phyloP scores from a whole-genome alignment of 495 filamentous ascomycete genomes.

The Penicillium fimorum region DNA sequence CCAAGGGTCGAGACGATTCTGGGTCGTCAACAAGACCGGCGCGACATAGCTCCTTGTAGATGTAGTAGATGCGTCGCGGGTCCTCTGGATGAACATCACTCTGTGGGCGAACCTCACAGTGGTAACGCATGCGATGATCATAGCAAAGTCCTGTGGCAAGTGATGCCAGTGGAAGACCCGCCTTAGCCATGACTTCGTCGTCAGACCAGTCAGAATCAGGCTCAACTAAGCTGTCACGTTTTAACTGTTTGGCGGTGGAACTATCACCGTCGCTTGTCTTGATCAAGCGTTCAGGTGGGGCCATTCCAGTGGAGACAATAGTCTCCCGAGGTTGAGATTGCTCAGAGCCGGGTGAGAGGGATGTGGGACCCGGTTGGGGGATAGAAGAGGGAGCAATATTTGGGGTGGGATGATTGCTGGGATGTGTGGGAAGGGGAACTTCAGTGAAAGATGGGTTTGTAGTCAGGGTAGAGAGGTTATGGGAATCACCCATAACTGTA shows the following conservation, averaged over 20 bases:
- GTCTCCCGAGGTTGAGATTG: constrained; percentile 9
- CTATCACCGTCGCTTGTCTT: constrained; percentile 30
- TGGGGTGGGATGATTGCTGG: constrained; percentile 22
- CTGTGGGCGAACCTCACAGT: constrained; percentile 72
- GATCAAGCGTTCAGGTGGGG: constrained; percentile 20
- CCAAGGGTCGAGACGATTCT: constrained; percentile 45
- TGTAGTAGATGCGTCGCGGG: constrained; percentile 82
- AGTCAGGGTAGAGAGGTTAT: constrained; percentile 18
- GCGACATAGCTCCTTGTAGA: constrained; percentile 78
- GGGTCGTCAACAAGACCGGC: constrained; percentile 69
- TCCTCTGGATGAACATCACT: constrained; percentile 88
- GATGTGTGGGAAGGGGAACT: constrained; percentile 13
- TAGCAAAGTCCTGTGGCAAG: constrained; percentile 80
- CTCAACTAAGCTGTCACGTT: constrained; percentile 38
- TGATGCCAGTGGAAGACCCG: constrained; percentile 39
- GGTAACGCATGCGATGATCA: constrained; percentile 88
- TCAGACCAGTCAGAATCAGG: constrained; percentile 45
- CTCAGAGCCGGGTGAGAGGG: constrained; percentile 19
- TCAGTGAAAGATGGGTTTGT: constrained; percentile 20
- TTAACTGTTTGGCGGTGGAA: constrained; percentile 21
- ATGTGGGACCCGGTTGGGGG: neutral
- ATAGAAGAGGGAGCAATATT: constrained; percentile 34
- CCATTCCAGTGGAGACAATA: constrained; percentile 6
- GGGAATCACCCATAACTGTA: constrained; percentile 41
- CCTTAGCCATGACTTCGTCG: constrained; percentile 22